Evolutionary conservation across 495 filamentous ascomycete species (phyloP).

Genomic region (Terfezia boudieri): DNA sequence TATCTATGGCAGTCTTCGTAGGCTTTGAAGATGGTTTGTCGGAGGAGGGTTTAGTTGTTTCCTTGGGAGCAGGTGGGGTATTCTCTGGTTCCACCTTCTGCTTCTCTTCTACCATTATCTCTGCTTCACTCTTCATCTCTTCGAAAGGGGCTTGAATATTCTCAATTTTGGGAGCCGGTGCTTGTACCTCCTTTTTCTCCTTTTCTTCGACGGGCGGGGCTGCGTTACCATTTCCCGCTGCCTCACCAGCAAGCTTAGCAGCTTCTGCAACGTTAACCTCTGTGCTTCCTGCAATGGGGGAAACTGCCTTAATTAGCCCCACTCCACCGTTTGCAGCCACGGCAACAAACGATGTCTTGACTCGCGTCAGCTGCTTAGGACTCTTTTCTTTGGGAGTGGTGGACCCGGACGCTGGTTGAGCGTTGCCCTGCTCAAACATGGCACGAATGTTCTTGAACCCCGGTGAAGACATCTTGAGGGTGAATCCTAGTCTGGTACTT

Average conservation of each 20-base stretch:
- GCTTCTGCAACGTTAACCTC: conserved; percentile 12
- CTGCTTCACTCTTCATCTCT: too few relatives aligned
- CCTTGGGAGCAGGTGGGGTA: conserved; percentile 4
- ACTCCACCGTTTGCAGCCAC: conserved; percentile 9
- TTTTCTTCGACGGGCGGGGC: background rate
- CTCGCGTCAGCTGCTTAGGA: conserved; percentile 9
- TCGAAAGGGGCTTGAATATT: too few relatives aligned
- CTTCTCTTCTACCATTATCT: too few relatives aligned
- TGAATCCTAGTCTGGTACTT: too few relatives aligned
- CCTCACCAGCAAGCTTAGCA: conserved; percentile 2
- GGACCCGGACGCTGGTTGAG: conserved; percentile 4
- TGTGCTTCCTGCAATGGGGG: background rate
- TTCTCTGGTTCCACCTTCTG: conserved; percentile 3
- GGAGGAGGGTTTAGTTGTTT: background rate
- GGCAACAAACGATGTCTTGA: conserved; percentile 17
- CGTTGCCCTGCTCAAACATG: conserved; percentile 17
- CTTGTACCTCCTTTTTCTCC: conserved; percentile 3
- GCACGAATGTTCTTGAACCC: conserved; percentile 17
- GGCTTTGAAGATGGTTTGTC: background rate
- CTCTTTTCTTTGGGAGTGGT: conserved; percentile 1
- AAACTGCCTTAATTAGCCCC: background rate
- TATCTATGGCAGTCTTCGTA: background rate
- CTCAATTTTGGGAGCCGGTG: conserved; percentile 1
- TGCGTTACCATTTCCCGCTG: conserved; percentile 2
- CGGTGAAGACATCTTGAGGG: background rate